Evolutionary conservation across 345 rosid species (phyloP), one percentile per base, ranked within the genome.

Genomic region (Zanthoxylum bungeanum): DNA sequence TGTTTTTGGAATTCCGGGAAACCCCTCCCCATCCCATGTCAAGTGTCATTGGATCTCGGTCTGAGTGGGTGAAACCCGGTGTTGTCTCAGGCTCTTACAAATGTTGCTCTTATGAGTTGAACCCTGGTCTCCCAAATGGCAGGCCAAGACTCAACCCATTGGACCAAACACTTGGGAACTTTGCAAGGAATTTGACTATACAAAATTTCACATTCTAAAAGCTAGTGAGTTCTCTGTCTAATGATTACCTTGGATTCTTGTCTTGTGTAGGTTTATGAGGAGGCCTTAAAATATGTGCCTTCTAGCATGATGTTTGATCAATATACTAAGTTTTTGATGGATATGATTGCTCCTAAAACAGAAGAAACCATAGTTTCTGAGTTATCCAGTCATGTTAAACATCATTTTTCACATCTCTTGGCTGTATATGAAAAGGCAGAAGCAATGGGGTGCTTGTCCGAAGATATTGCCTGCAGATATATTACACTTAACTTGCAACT

Each of bases 231-330:
- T 28, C 44, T 4, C 36, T 42, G 36, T 53, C 42, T 39, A 6
- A 6, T 63, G 14, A 55, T 25, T 8, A 49, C 19, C 65, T 51
- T 58, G 30, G 40, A 50, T 72, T 61, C 14, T 76, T 69, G 42
- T 11, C 9, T n/a, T 77, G n/a, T 76, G 73, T 78, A 92, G 98
- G 85, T 85, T 60, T 92, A 91, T 80, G 96, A 92, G 69, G 98
- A 91, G 75, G 93, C 88, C 30, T 37, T 86, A 40, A 79, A 85
- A 76, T 69, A 66, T 78, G 74, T 85, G 61, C 85, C 92, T 66
- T 89, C 93, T 60, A 77, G 85, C 4, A 56, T 59, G 46, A 80
- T 95, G 88, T 88, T 91, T 80, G 78, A 79, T 25, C 72, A 75
- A 58, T 92, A 92, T 74, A 53, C 80, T 49, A 84, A 81, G 51